Base-by-base conservation (phyloP, 2,329 filamentous ascomycete genomes). In the Parasarocladium wereldwijsianum region DNA sequence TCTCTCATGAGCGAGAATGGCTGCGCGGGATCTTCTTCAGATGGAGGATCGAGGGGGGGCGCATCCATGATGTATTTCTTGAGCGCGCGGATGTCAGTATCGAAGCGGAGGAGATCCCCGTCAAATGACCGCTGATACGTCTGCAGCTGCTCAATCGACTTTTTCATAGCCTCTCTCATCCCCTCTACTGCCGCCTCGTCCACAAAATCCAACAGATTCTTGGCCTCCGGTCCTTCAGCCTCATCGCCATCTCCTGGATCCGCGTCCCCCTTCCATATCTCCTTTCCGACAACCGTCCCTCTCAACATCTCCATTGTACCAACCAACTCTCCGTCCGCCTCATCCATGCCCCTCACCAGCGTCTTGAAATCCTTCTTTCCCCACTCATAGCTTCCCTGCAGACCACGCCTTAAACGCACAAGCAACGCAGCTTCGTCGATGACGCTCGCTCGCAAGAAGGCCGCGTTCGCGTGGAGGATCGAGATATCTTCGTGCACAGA, bases 401-500 rank as follows among this genome's bases (percentile, higher is more conserved):
- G 54, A 29, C 60, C 58, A 15, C 55, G 51, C 21, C 67, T 59
- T 6, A 75, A 53, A 28, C 58, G 57, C 15, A 54, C 49, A 17
- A 78, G 55, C 13, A 76, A 49, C 24, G 52, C 55, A 11, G 62
- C 47, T 50, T 76, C 68, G 15, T 70, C 62, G 19, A 51, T 56
- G 34, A 84, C 69, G 23, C 71, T 72, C 8, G 59, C 61, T 29
- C 66, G 67, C 6, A 86, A 52, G 46, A 83, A 84, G n/a, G 60
- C 62, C 0, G 75, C 72, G 42, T 79, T 66, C 6, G 81, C 74
- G 14, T 68, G 67, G 4, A 92, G 64, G 8, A 86, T 64, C 31
- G 83, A 76, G 27, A 76, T 76, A 41, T 90, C 78, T 46, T 93
- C 82, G 39, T 93, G 64, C 19, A 82, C 70, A 18, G 66, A 60